Evolutionary conservation across 2,329 filamentous ascomycete species (phyloP).

Genomic region (Blastomyces parvus): DNA sequence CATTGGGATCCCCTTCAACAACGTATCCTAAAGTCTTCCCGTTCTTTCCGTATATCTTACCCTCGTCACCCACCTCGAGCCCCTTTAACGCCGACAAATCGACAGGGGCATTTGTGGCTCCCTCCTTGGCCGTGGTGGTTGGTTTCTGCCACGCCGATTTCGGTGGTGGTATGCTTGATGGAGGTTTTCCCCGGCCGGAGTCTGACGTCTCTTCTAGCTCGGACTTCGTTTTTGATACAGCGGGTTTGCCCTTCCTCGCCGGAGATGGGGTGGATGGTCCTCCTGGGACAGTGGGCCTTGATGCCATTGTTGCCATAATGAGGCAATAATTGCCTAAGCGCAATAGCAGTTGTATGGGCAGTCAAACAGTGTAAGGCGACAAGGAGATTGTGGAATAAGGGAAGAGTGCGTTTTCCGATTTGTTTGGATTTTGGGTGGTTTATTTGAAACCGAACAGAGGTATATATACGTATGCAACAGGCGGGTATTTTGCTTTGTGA

Average conservation of each 20-base stretch:
- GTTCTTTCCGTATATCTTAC: constrained; percentile 29
- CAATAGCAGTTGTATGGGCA: not conserved
- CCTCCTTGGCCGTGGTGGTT: constrained; percentile 5
- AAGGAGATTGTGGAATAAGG: not conserved
- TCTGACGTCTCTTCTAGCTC: constrained; percentile 18
- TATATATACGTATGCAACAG: not conserved
- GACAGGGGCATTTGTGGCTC: constrained; percentile 16
- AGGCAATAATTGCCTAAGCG: not conserved
- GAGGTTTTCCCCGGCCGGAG: constrained; percentile 15
- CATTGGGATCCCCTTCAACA: constrained; percentile 33
- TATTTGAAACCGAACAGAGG: not conserved
- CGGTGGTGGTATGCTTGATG: constrained; percentile 13
- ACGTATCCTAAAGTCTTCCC: constrained; percentile 32
- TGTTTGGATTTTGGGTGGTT: not conserved
- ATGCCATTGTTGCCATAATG: constrained; percentile 16
- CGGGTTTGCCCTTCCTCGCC: constrained; percentile 20
- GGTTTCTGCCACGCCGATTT: constrained; percentile 13
- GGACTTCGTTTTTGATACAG: constrained; percentile 18
- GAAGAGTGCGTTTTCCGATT: not conserved
- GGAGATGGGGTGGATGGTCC: constrained; percentile 16
- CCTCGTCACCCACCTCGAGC: constrained; percentile 30
- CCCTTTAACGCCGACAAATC: constrained; percentile 33
- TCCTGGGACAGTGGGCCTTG: constrained; percentile 19
- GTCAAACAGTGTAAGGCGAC: not conserved
- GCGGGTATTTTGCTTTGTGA: not conserved